Evolutionary conservation across 495 filamentous ascomycete species (phyloP), one percentile per base, ranked within the genome.

Genomic region (Penicillium atrosanguineum): DNA sequence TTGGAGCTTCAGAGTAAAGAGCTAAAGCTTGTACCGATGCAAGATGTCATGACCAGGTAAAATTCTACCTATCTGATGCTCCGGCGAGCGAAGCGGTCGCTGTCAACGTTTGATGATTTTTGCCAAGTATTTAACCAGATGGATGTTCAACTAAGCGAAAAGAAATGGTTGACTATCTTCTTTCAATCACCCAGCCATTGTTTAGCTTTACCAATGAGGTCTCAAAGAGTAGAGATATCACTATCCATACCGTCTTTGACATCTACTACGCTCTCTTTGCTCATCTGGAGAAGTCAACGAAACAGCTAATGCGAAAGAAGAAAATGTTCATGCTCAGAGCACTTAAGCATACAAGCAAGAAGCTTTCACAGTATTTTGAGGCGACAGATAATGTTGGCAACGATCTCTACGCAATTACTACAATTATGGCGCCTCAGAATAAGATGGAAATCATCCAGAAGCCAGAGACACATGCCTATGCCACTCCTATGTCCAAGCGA

Each of bases 151-250:
- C 45, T 62, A 6, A 38, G 43, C 39, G 15, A 44, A 29, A 48
- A 57, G 20, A 55, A 55, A 34, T 62, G 47, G 47, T 62, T 53
- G 50, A 62, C 44, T 62, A 62, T 48, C 47, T 50, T n/a, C 34
- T 42, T 19, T 50, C 14, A 11, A 50, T 50, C 16, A 37, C 37
- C 1, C 21, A 50, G 37, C 47, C 38, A 2, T 61, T 61, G 43
- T 52, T 43, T 41, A 31, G 28, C 12, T 60, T 19, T 15, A 57
- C 36, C 15, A 55, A 25, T 12, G 31, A 9, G 6, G 11, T 55
- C 29, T 55, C 49, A 12, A 46, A 57, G 44, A 48, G 26, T 28
- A 54, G 48, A 37, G 54, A 57, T 34, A 15, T 54, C 31, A 57
- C 46, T 21, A 44, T 50, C 31, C 26, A 61, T 43, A 26, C 28